These are phyloP conservation scores for Aureoboletus auriporus DNA, from an alignment of 768 basidiomycete genomes.

Conservation along the genomic window DNA sequence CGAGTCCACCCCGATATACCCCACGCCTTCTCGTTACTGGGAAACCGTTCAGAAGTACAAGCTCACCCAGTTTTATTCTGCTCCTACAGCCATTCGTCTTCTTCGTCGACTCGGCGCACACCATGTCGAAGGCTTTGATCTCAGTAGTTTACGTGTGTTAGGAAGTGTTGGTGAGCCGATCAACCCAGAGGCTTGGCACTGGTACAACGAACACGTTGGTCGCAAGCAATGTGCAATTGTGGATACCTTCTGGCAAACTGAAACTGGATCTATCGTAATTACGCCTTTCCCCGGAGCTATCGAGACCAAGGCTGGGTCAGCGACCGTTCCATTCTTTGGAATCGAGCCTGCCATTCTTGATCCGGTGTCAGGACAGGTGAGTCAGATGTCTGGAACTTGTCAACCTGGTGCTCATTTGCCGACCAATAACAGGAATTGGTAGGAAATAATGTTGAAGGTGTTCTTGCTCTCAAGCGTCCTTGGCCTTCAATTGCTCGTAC, in stretches of 20 bases:
- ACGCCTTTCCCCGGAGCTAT: constrained; percentile 96
- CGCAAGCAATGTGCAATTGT: constrained; percentile 86
- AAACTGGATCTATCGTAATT: constrained; percentile 94
- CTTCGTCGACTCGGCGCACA: constrained; percentile 82
- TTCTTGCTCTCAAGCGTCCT: constrained; percentile 77
- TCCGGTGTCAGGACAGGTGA: constrained; percentile 65
- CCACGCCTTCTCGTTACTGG: constrained; percentile 96
- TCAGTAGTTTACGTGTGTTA: constrained; percentile 78
- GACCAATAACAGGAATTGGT: constrained; percentile 46
- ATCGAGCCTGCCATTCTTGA: constrained; percentile 88
- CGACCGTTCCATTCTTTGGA: constrained; percentile 98
- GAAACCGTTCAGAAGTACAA: constrained; percentile 89
- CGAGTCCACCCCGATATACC: constrained; percentile 96
- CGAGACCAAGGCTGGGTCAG: constrained; percentile 92
- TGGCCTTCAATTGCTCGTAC: constrained; percentile 97
- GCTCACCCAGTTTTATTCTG: constrained; percentile 94
- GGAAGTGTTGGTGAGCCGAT: constrained; percentile 98
- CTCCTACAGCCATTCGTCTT: constrained; percentile 92
- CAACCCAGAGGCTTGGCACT: constrained; percentile 98
- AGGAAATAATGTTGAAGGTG: constrained; percentile 87
- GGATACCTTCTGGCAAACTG: constrained; percentile 97
- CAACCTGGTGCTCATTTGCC: neutral
- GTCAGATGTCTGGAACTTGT: constrained; percentile 4
- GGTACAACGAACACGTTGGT: constrained; percentile 97
- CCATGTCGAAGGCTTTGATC: constrained; percentile 79